A percentile compares a stretch with the other conserved stretches of the same genome.
phyloP scores from a whole-genome alignment of 73 alveolate species.

The Symbiodinium natans region DNA sequence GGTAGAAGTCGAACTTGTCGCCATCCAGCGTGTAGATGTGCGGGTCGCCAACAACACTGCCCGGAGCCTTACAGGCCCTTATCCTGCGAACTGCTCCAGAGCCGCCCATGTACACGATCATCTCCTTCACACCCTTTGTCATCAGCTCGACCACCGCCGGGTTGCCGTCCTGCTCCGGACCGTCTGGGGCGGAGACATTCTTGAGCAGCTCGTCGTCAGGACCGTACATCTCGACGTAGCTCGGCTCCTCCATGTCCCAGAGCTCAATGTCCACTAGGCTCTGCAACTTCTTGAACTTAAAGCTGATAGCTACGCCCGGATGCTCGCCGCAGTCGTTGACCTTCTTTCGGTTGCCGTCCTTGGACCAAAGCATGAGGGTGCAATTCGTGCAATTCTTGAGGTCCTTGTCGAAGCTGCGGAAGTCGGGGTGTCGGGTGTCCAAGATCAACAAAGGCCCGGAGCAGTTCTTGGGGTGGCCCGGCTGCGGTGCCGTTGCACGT shows the following conservation, averaged over 20 bases:
- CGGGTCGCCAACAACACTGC: neutral
- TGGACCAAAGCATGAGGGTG: neutral
- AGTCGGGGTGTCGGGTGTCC: neutral
- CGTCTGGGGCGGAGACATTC: neutral
- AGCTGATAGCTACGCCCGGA: neutral
- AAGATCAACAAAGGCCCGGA: neutral
- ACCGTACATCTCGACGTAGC: neutral
- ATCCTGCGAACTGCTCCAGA: neutral
- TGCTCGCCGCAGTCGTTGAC: slow-evolving; percentile 5
- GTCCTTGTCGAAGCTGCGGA: neutral
- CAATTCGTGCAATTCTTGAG: neutral
- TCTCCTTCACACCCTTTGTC: neutral
- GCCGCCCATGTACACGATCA: neutral
- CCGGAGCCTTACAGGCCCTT: neutral
- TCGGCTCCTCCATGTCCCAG: neutral
- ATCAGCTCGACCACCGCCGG: neutral
- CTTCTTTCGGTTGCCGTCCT: neutral
- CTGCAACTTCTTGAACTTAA: neutral
- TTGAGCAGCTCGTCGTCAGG: neutral
- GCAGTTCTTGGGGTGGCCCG: neutral
- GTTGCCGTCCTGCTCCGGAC: neutral
- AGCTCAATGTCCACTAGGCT: neutral
- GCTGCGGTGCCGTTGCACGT: neutral
- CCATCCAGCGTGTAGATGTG: slow-evolving; percentile 14
- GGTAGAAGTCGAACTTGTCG: slow-evolving; percentile 20